Percentiles rank a stretch among this genome's conserved stretches.
Conservation (phyloP, 345 rosid genomes). For the Reutealis trisperma region DNA sequence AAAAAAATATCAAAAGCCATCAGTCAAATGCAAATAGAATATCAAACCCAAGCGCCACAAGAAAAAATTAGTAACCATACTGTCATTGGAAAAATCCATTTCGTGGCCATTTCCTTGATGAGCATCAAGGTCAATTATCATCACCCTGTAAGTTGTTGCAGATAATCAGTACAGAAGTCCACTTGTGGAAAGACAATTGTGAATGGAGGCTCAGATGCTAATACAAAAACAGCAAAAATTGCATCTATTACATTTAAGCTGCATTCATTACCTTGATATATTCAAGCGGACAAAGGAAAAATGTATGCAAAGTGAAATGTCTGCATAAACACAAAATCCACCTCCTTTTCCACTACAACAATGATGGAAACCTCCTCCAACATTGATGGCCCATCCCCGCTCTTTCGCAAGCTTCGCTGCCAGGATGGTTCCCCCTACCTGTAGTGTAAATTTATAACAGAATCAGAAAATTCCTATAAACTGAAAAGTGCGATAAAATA, state of each 20-base stretch:
- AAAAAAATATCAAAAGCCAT: constrained; percentile 13
- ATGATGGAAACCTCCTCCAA: constrained; percentile 99
- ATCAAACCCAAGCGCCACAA: constrained; percentile 14
- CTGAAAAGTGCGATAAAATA: neutral
- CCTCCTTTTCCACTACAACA: constrained; percentile 80
- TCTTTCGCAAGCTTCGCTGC: constrained; percentile 89
- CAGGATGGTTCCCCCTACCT: constrained; percentile 94
- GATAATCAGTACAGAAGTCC: constrained; percentile 13
- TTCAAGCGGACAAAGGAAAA: constrained; percentile 66
- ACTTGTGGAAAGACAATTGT: neutral
- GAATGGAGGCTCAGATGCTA: constrained; percentile 12
- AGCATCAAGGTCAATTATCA: constrained; percentile 97
- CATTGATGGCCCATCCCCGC: constrained; percentile 91
- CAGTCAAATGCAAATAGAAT: constrained; percentile 19
- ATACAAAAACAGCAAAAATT: constrained; percentile 6
- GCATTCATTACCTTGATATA: constrained; percentile 58
- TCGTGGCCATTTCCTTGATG: constrained; percentile 99
- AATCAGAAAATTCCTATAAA: constrained; percentile 13
- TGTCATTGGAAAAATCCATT: constrained; percentile 72
- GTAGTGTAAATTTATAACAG: constrained; percentile 3
- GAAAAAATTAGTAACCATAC: constrained; percentile 41
- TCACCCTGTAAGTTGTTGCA: constrained; percentile 57
- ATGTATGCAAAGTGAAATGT: constrained; percentile 83
- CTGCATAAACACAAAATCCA: constrained; percentile 94
- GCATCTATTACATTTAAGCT: constrained; percentile 10